Evolutionary conservation across 257 asterid genomes (phyloP), one percentile per base, ranked within the genome.

Genomic region (Nyctanthes arbortristis): DNA sequence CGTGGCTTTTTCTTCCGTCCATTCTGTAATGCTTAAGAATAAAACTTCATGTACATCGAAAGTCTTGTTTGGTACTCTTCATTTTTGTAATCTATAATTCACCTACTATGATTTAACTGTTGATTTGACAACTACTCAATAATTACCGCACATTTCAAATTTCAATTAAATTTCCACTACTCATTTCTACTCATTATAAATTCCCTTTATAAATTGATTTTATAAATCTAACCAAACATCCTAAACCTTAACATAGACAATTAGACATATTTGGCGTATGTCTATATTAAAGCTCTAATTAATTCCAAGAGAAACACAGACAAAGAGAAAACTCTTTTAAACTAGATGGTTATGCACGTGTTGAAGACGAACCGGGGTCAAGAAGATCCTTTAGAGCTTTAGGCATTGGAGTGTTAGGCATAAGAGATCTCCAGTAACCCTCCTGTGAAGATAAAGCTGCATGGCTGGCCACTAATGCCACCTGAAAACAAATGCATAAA

Each of bases 1-100:
- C 3, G 77, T 78, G 77, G 82, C 62, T 64, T 87, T 76, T 43
- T 75, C 86, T 24, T 80, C 95, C 43, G 28, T 62, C 88, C 82
- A 78, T 28, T 78, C 97, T 88, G 63, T n/a, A 20, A n/a, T n/a
- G n/a, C n/a, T n/a, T n/a, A n/a, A n/a, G n/a, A n/a, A n/a, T n/a
- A n/a, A n/a, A n/a, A n/a, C n/a, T n/a, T n/a, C n/a, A n/a, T n/a
- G n/a, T n/a, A n/a, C n/a, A n/a, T n/a, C n/a, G n/a, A n/a, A n/a
- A n/a, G n/a, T n/a, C n/a, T n/a, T n/a, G n/a, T n/a, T n/a, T n/a
- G n/a, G n/a, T n/a, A n/a, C n/a, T n/a, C n/a, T n/a, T n/a, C n/a
- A n/a, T n/a, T n/a, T n/a, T n/a, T n/a, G n/a, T n/a, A n/a, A n/a
- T n/a, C n/a, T n/a, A n/a, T n/a, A n/a, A n/a, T n/a, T n/a, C n/a